These are phyloP conservation scores for Cordia subcordata DNA, from an alignment of 257 asterid species.

Conservation along the genomic window DNA sequence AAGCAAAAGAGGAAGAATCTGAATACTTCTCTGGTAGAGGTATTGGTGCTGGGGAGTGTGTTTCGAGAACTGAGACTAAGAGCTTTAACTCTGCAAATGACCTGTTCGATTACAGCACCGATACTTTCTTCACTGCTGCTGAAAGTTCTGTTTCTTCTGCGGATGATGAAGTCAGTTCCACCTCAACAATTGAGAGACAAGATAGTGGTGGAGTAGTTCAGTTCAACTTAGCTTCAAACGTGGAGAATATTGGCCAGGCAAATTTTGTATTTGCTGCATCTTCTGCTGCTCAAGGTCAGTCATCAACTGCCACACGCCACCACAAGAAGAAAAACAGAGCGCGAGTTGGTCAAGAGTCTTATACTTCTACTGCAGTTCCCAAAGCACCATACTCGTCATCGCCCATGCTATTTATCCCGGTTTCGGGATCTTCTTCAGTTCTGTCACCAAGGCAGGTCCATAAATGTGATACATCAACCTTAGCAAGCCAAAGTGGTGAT, in stretches of 20 bases:
- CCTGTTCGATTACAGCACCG: conserved; percentile 64
- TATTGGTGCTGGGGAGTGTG: conserved; percentile 48
- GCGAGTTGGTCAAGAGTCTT: conserved; percentile 40
- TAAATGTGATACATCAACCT: conserved; percentile 33
- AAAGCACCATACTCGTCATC: conserved; percentile 42
- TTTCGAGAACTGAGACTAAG: conserved; percentile 81
- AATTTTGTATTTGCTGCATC: conserved; percentile 72
- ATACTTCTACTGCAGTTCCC: conserved; percentile 30
- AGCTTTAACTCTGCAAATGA: conserved; percentile 86
- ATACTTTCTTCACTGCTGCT: conserved; percentile 64
- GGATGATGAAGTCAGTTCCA: conserved; percentile 57
- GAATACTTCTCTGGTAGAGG: conserved; percentile 23
- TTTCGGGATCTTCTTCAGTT: conserved; percentile 39
- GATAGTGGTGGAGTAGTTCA: conserved; percentile 50
- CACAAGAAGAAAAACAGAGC: conserved; percentile 58
- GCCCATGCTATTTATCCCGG: conserved; percentile 38
- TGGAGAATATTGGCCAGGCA: conserved; percentile 39
- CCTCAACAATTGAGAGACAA: conserved; percentile 43
- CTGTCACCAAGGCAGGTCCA: conserved; percentile 39
- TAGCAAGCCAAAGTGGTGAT: conserved; percentile 31
- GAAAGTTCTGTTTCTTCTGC: conserved; percentile 39
- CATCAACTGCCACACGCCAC: conserved; percentile 37
- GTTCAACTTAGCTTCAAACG: conserved; percentile 33
- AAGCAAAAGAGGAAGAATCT: conserved; percentile 26
- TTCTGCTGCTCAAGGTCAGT: conserved; percentile 43